Evolutionary conservation across 2,329 filamentous ascomycete genomes (phyloP), one percentile per base, ranked within the genome.

Genomic region (Neopestalotiopsis clavispora): DNA sequence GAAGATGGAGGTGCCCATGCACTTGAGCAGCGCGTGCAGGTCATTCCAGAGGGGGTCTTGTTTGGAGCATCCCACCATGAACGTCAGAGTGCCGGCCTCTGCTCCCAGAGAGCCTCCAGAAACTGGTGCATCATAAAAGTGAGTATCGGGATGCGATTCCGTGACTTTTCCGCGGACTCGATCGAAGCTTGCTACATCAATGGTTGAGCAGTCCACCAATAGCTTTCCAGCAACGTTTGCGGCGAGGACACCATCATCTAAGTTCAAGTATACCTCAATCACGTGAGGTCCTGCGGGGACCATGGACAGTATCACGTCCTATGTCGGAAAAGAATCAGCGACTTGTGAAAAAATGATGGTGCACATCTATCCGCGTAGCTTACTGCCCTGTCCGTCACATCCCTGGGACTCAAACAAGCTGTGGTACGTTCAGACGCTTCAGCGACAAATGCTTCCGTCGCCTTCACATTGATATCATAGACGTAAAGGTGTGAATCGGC

Each of bases 141-240:
- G 68, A 4, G 70, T 68, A 10, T 57, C 60, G 17, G 68, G 64
- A 5, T 69, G 61, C 23, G 71, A 72, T 14, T 73, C 67, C 32
- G 68, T 28, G 20, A 75, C 66, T 61, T 49, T 71, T 2, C 89
- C 90, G 68, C 84, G 84, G 12, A 63, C 32, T 20, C 40, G 30
- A 14, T 7, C 12, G 2, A 34, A 63, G 12, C 23, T 63, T 34
- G 32, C 60, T 0, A 90, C 89, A 76, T 93, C 91, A 74, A 94
- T 93, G 1, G 91, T 93, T 12, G 90, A 93, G 73, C 87, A 90
- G 77, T 93, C 91, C 72, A 94, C 91, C 74, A 93, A 91, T 23
- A 93, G 81, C 58, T 72, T 75, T 49, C 66, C 38, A 9, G 45
- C 45, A n/a, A 60, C 34, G 10, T 49, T 30, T 83, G 70, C 79